A percentile compares a stretch with the other conserved stretches of the same genome.
phyloP scores from a whole-genome alignment of 164 flowering plant genomes.

The Umbilicus rupestris region DNA sequence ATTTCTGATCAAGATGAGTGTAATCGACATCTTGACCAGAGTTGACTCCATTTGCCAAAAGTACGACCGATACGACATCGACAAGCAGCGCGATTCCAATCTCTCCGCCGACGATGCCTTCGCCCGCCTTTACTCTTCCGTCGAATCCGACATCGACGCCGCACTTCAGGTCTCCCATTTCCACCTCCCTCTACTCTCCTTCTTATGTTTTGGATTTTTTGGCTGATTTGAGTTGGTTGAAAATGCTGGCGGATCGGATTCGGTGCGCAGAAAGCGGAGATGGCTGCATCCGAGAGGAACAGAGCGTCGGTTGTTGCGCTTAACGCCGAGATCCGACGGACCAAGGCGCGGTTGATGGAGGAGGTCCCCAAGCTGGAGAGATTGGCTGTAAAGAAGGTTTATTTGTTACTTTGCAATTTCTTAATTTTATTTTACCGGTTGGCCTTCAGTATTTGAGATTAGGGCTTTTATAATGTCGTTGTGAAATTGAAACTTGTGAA shows the following conservation, averaged over 20 bases:
- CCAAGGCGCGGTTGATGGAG: conserved; percentile 76
- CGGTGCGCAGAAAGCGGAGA: conserved; percentile 61
- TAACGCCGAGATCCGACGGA: conserved; percentile 89
- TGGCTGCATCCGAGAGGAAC: conserved; percentile 54
- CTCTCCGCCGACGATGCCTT: conserved; percentile 81
- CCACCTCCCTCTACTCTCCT: background rate
- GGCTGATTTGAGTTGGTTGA: too few relatives aligned
- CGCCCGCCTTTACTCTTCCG: conserved; percentile 57
- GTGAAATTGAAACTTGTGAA: background rate
- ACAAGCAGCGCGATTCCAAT: conserved; percentile 58
- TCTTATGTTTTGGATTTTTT: background rate
- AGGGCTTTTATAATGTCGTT: background rate
- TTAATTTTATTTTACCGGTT: background rate
- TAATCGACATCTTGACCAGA: conserved; percentile 70
- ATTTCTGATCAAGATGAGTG: conserved; percentile 32
- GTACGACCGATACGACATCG: conserved; percentile 82
- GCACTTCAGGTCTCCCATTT: conserved; percentile 41
- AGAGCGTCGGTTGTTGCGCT: conserved; percentile 81
- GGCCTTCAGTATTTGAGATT: background rate
- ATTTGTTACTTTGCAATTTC: background rate
- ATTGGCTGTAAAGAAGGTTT: conserved; percentile 75
- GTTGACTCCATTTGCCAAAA: conserved; percentile 80
- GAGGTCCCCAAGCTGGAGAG: conserved; percentile 86
- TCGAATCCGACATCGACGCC: conserved; percentile 71
- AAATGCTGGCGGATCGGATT: too few relatives aligned